phyloP scores from a whole-genome alignment of 75 land plant species.

The Adiantum capillusveneris region DNA sequence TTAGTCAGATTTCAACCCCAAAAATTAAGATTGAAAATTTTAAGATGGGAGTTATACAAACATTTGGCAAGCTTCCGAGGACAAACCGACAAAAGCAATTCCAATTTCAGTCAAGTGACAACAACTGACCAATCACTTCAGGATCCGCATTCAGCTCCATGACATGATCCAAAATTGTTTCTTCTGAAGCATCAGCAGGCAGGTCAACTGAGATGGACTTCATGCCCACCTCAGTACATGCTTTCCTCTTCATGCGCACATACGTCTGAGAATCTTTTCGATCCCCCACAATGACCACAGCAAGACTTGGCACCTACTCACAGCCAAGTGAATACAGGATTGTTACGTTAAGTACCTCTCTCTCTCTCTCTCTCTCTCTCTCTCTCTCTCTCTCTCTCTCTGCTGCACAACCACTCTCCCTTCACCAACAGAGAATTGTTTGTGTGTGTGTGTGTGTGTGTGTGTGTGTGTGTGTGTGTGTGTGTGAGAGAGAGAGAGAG shows the following conservation, averaged over 20 bases:
- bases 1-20: too few species aligned
- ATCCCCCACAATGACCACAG: constrained; percentile 75
- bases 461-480: background rate
- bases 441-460: too few species aligned
- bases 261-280: constrained; percentile 79
- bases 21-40: too few species aligned
- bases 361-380: too few species aligned
- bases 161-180: constrained; percentile 44
- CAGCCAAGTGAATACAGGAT: constrained; percentile 7
- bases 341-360: too few species aligned
- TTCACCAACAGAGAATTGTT: too few species aligned
- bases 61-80: too few species aligned
- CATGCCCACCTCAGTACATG: constrained; percentile 83
- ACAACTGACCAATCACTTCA: constrained; percentile 74
- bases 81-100: too few species aligned
- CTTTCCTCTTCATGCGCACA: constrained; percentile 77
- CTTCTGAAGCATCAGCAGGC: constrained; percentile 56
- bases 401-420: too few species aligned
- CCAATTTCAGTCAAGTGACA: too few species aligned
- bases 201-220: constrained; percentile 57
- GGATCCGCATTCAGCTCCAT: constrained; percentile 61
- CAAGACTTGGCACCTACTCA: constrained; percentile 68
- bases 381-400: background rate
- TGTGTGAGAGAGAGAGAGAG: too few species aligned
- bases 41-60: too few species aligned